A percentile compares a stretch with the other conserved stretches of the same genome.
These are phyloP conservation scores for Thielaviopsis musarum DNA, from an alignment of 2,329 filamentous ascomycete genomes.

Conservation along the genomic window DNA sequence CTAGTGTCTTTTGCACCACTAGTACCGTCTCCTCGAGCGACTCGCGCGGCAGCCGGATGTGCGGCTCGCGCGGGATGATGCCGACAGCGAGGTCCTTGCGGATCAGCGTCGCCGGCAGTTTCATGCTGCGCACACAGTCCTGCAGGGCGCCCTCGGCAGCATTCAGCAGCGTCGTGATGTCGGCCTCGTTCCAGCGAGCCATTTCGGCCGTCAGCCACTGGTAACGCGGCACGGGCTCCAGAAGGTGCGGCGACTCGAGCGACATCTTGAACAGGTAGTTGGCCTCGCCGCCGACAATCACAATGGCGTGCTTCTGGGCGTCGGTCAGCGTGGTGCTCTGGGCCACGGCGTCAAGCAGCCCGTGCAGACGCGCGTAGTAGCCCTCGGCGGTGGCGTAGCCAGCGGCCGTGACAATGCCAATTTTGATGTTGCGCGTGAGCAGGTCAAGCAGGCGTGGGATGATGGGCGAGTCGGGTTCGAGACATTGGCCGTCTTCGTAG, in stretches of 20 bases:
- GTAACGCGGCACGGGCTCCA: conserved; percentile 47
- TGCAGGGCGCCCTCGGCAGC: conserved; percentile 70
- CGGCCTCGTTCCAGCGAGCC: conserved; percentile 56
- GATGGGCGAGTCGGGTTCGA: conserved; percentile 60
- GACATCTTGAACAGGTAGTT: conserved; percentile 86
- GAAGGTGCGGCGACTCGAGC: conserved; percentile 43
- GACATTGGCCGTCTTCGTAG: conserved; percentile 73
- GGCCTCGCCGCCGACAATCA: conserved; percentile 90
- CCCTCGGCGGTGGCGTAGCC: conserved; percentile 77
- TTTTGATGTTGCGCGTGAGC: conserved; percentile 58
- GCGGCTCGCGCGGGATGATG: conserved; percentile 48
- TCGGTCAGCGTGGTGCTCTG: conserved; percentile 39
- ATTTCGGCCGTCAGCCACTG: conserved; percentile 67
- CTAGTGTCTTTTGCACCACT: conserved; percentile 81
- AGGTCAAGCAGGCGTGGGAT: conserved; percentile 54
- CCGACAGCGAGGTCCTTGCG: conserved; percentile 81
- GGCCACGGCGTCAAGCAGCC: conserved; percentile 66
- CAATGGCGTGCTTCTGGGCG: conserved; percentile 56
- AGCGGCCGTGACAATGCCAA: conserved; percentile 92
- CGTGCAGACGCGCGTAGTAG: conserved; percentile 77
- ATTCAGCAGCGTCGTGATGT: conserved; percentile 69
- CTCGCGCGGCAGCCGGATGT: conserved; percentile 62
- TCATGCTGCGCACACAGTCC: conserved; percentile 65
- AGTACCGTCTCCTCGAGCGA: conserved; percentile 90
- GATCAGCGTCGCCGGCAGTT: conserved; percentile 61